These are phyloP conservation scores for Rhizopogon sp. DNA, from an alignment of 768 basidiomycete species.

Conservation along the genomic window DNA sequence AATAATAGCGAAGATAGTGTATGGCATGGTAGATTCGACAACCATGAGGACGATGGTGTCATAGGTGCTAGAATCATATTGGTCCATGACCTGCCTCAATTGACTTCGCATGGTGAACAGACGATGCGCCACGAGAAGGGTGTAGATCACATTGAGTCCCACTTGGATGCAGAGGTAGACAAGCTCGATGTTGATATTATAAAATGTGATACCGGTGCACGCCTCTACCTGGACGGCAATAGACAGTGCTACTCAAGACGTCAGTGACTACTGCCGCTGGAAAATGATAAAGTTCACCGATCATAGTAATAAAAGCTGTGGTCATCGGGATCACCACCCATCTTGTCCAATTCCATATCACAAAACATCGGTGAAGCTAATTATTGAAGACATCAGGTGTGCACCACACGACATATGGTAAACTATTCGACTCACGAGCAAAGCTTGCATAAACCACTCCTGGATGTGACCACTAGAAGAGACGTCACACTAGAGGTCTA, in stretches of 20 bases:
- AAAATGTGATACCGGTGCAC: constrained; percentile 10
- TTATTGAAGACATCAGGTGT: background rate
- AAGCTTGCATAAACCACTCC: constrained; percentile 25
- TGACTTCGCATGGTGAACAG: constrained; percentile 18
- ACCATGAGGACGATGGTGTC: constrained; percentile 25
- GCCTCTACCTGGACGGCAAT: constrained; percentile 10
- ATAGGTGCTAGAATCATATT: constrained; percentile 17
- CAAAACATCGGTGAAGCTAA: constrained; percentile 7
- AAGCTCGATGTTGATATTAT: constrained; percentile 14
- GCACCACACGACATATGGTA: too few species aligned
- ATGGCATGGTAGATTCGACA: constrained; percentile 30
- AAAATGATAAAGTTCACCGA: constrained; percentile 4
- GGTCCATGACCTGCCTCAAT: constrained; percentile 10
- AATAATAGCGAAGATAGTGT: constrained; percentile 20
- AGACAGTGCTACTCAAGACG: constrained; percentile 8
- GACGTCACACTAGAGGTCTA: background rate
- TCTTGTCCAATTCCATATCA: constrained; percentile 13
- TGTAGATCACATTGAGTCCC: constrained; percentile 26
- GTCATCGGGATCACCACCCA: constrained; percentile 12
- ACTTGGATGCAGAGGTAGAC: constrained; percentile 26
- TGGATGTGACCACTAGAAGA: constrained; percentile 19
- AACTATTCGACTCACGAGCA: constrained; percentile 11
- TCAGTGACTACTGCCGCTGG: background rate
- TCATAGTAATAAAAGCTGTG: constrained; percentile 7
- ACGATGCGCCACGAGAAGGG: constrained; percentile 25